Conservation (phyloP, 192 early-diverging fungal genomes). For the Backusella westeae region DNA sequence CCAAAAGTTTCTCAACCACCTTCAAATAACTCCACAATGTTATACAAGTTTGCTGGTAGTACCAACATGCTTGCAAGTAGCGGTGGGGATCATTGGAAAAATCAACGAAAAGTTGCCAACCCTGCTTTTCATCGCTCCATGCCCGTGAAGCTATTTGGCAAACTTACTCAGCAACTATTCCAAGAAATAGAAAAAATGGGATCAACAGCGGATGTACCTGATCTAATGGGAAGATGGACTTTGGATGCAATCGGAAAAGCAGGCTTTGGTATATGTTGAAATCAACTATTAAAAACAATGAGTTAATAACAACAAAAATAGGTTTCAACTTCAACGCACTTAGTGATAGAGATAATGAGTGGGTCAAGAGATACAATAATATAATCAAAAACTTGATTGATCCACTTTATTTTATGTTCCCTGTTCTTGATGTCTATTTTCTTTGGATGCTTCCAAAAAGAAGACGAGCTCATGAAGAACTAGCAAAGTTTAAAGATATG, state of each 20-base stretch:
- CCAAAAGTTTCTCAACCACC: no score
- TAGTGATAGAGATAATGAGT: conserved; percentile 11
- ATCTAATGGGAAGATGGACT: conserved; percentile 25
- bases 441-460: conserved; percentile 14
- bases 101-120: conserved; percentile 16
- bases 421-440: conserved; percentile 2
- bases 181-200: neutral
- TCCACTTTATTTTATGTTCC: conserved; percentile 8
- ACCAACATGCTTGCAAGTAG: no score
- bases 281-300: no score
- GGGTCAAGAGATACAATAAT: conserved; percentile 14
- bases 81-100: neutral
- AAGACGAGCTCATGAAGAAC: conserved; percentile 1
- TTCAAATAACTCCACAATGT: no score
- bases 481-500: conserved; percentile 15
- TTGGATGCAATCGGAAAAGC: conserved; percentile 23
- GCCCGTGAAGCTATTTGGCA: conserved; percentile 31
- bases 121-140: conserved; percentile 31
- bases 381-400: neutral
- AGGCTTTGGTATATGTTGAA: conserved; percentile 18
- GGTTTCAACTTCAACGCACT: conserved; percentile 16
- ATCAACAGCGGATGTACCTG: neutral
- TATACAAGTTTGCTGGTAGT: no score
- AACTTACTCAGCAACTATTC: neutral
- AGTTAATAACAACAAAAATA: neutral